These are phyloP conservation scores for Aspergillus niger DNA, from an alignment of 2,329 filamentous ascomycete species.

Conservation along the genomic window DNA sequence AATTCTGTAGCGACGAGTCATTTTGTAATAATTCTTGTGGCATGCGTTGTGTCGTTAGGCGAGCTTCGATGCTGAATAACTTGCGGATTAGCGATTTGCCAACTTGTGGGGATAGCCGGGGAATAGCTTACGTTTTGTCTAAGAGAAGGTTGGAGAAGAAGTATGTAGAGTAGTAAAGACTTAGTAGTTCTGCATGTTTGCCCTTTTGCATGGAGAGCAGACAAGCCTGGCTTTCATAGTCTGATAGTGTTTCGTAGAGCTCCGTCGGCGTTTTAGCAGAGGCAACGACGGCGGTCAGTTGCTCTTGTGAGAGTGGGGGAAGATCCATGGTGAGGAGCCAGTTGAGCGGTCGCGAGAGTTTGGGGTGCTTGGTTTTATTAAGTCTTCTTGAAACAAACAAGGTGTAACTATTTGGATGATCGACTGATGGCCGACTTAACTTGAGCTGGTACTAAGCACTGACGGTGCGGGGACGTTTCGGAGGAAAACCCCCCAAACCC, in stretches of 20 bases:
- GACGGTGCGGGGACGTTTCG: conserved; percentile 36
- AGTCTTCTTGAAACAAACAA: too few species aligned
- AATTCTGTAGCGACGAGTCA: conserved; percentile 38
- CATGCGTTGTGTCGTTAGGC: conserved; percentile 41
- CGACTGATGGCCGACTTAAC: not conserved
- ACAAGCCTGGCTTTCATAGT: conserved; percentile 40
- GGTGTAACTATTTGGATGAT: too few species aligned
- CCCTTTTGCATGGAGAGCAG: conserved; percentile 28
- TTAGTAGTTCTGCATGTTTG: conserved; percentile 33
- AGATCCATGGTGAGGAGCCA: conserved; percentile 27
- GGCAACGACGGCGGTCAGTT: conserved; percentile 32
- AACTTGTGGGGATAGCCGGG: not conserved
- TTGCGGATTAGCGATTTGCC: conserved; percentile 5
- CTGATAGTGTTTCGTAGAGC: conserved; percentile 38
- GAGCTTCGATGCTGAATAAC: conserved; percentile 41
- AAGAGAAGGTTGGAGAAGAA: conserved; percentile 44
- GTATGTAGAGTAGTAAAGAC: conserved; percentile 43
- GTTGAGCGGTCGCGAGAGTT: too few species aligned
- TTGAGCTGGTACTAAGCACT: not conserved
- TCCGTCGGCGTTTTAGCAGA: conserved; percentile 34
- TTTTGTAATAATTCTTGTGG: conserved; percentile 32
- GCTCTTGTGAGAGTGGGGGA: conserved; percentile 32
- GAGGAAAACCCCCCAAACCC: conserved; percentile 28
- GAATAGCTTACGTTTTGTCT: conserved; percentile 40
- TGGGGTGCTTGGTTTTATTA: too few species aligned